Evolutionary conservation across 805 yeast genomes (phyloP), one percentile per base, ranked within the genome.

Genomic region (Nakazawaea pomicola): DNA sequence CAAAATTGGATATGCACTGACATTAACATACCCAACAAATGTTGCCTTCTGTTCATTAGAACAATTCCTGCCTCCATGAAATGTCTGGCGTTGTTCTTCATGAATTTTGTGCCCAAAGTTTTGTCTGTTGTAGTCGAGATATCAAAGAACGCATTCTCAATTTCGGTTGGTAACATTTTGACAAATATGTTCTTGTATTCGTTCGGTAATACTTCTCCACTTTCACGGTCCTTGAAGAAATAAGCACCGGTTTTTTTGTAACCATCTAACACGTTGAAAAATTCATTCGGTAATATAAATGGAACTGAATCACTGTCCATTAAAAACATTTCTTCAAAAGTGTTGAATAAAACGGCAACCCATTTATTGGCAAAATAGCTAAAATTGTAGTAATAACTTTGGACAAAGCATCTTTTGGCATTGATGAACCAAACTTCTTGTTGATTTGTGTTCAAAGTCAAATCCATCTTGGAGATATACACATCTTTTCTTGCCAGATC

Each of bases 271-370:
- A 60, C 47, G 4, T n/a, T n/a, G 43, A 70, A 63, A 46, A 71
- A 72, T 4, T 60, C 46, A 14, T 51, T 49, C 8, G 61, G 53
- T 3, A 69, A 61, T 17, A 63, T 46, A 35, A 69, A 49, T 10
- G 64, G 67, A 23, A 72, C 65, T 0, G 74, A 57, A 52, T 76
- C 81, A 3, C 80, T 74, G 55, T 77, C 82, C 45, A 77, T 50
- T 49, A 76, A 56, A 29, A 76, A 64, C 58, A 66, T 68, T 42
- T 76, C 80, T 48, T 74, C 78, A 52, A 72, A 76, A 2, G 81
- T 70, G 44, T 71, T 78, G 56, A 80, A 80, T 21, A 76, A 44
- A 23, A 72, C 64, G 1, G 85, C 83, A 21, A 78, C 52, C 55
- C 80, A 67, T 53, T 80, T 81, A 58, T 56, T 61, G 23, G 64